These are phyloP conservation scores for Tetrahymena borealis DNA, from an alignment of 73 alveolate genomes.

Conservation along the genomic window DNA sequence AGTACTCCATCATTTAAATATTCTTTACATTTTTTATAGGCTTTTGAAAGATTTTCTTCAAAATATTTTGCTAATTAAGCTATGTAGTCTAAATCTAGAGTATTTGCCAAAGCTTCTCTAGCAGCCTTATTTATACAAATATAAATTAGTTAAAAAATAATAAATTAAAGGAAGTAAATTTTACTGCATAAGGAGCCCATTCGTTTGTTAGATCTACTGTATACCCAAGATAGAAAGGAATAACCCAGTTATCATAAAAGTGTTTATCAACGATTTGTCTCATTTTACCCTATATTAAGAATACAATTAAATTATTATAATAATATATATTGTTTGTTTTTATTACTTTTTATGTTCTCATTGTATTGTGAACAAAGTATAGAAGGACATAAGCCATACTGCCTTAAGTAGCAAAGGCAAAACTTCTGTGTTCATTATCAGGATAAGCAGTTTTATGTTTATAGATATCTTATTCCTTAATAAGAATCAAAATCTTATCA, in stretches of 20 bases:
- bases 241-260: conserved; percentile 90
- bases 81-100: conserved; percentile 53
- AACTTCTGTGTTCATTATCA: conserved; percentile 87
- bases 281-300: conserved; percentile 56
- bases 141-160: neutral
- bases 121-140: conserved; percentile 58
- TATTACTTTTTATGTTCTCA: conserved; percentile 59
- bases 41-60: conserved; percentile 34
- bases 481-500: conserved; percentile 65
- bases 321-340: neutral
- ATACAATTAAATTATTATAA: neutral
- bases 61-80: conserved; percentile 54
- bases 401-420: conserved; percentile 86
- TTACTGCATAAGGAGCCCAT: conserved; percentile 74
- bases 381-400: conserved; percentile 78
- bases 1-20: conserved; percentile 80
- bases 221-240: conserved; percentile 91
- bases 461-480: conserved; percentile 91
- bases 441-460: conserved; percentile 89
- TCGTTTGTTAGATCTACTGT: conserved; percentile 82
- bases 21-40: conserved; percentile 7
- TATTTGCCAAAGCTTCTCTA: conserved; percentile 66
- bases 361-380: conserved; percentile 74
- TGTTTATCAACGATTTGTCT: conserved; percentile 94
- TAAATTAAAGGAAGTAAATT: neutral